Evolutionary conservation across 75 land plant species (phyloP), one percentile per base, ranked within the genome.

Genomic region (Larix kaempferi): DNA sequence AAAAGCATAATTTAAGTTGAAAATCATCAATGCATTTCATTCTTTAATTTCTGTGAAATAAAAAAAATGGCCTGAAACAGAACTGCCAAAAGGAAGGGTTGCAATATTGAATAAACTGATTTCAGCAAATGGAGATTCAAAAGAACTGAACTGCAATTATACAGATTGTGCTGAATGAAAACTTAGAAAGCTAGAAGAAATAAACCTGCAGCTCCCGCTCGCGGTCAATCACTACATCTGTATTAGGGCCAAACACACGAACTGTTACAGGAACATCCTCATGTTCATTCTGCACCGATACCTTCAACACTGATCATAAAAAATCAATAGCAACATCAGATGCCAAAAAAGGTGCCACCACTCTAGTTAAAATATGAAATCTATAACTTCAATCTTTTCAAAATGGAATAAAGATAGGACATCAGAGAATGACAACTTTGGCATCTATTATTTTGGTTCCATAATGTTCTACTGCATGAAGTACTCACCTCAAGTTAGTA

Each of bases 161-260:
- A 16, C 49, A 39, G 52, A 66, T 66, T 66, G 57, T n/a, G 25
- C 52, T 44, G 15, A 74, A 49, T 12, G 15, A 12, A 14, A 54
- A n/a, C 23, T 22, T 25, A 49, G 13, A 49, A 39, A 22, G 33
- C 15, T 19, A 59, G 22, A n/a, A 71, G 25, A 55, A n/a, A 78
- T 37, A 60, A 57, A 94, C 99, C 98, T 94, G 88, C 75, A 94
- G 71, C 78, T 96, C 99, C 13, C 99, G 84, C 41, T 92, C 88
- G 11, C 99, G 95, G 73, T 96, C 92, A 86, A 96, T 94, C 22
- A 96, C 95, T 80, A 83, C 90, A 22, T 96, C 98, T 33, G 99
- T 96, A 78, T 94, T 92, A 56, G 98, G 99, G 5, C 99, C 99
- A 78, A 86, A 96, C 26, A 96, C 71, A 49, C 99, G 83, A 75